A percentile compares a stretch with the other conserved stretches of the same genome.
Evolutionary conservation across 805 yeast species (phyloP).

Genomic region (Grigorovia transvaalensis): DNA sequence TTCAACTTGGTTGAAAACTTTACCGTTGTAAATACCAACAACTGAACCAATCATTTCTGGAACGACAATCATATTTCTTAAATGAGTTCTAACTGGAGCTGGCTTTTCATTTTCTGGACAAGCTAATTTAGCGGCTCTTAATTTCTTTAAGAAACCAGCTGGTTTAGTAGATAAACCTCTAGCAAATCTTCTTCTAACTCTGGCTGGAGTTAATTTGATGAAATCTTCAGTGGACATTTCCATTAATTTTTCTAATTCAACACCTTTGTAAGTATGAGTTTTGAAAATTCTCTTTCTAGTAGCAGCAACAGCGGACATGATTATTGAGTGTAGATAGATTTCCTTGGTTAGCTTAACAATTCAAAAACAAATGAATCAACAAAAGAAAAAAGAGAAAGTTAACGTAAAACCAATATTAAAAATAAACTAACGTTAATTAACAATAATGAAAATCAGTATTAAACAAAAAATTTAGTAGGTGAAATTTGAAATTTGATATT

Average conservation of each 20-base stretch:
- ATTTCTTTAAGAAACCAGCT: slow-evolving; percentile 91
- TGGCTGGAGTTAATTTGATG: slow-evolving; percentile 91
- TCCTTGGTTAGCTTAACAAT: background rate
- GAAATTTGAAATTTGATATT: too few relatives aligned
- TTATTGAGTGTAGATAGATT: slow-evolving; percentile 1
- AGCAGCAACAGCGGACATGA: slow-evolving; percentile 28
- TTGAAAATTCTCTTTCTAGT: slow-evolving; percentile 74
- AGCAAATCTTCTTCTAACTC: slow-evolving; percentile 99
- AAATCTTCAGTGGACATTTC: slow-evolving; percentile 94
- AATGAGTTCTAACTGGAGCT: slow-evolving; percentile 95
- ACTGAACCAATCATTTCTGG: slow-evolving; percentile 99
- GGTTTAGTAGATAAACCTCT: slow-evolving; percentile 95
- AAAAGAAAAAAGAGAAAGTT: too few relatives aligned
- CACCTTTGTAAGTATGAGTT: slow-evolving; percentile 98
- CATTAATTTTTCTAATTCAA: slow-evolving; percentile 87
- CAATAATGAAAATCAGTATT: too few relatives aligned
- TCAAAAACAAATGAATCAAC: background rate
- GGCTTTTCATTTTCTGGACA: slow-evolving; percentile 94
- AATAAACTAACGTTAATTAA: too few relatives aligned
- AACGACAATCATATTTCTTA: slow-evolving; percentile 96
- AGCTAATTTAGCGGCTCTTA: slow-evolving; percentile 92
- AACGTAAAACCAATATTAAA: background rate
- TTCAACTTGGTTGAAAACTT: slow-evolving; percentile 98
- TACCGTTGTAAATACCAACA: slow-evolving; percentile 99
- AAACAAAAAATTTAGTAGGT: too few relatives aligned